These are phyloP conservation scores for Oidiodendron maius DNA, from an alignment of 495 filamentous ascomycete genomes.

Conservation along the genomic window DNA sequence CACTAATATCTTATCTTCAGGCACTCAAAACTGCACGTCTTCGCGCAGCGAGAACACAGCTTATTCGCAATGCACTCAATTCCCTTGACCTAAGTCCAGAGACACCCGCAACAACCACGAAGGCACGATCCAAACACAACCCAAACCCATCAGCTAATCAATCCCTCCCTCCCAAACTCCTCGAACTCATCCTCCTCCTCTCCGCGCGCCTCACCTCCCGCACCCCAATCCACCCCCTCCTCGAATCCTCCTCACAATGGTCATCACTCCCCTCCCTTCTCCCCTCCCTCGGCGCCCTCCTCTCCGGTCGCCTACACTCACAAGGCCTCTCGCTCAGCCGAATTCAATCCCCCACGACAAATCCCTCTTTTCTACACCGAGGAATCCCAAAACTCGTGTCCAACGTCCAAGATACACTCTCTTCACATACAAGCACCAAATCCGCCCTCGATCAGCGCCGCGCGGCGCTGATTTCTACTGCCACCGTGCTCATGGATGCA, in stretches of 20 bases:
- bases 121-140: background rate
- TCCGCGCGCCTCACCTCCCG: constrained; percentile 10
- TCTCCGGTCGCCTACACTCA: constrained; percentile 34
- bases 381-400: constrained; percentile 33
- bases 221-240: background rate
- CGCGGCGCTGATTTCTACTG: constrained; percentile 24
- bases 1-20: constrained; percentile 3
- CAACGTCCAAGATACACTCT: constrained; percentile 21
- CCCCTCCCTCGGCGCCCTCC: constrained; percentile 30
- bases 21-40: constrained; percentile 7
- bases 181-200: constrained; percentile 22
- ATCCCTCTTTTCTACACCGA: constrained; percentile 47
- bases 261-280: constrained; percentile 26
- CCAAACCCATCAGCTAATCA: constrained; percentile 6
- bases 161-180: constrained; percentile 15
- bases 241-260: constrained; percentile 15
- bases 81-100: constrained; percentile 13
- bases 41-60: constrained; percentile 9
- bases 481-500: constrained; percentile 29
- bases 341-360: constrained; percentile 37
- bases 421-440: constrained; percentile 18
- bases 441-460: constrained; percentile 27
- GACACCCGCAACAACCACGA: background rate
- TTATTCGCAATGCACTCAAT: constrained; percentile 12
- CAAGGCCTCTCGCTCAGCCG: constrained; percentile 36